A percentile compares a stretch with the other conserved stretches of the same genome.
Conservation (phyloP, 2,329 filamentous ascomycete genomes). For the Madurella mycetomatis region DNA sequence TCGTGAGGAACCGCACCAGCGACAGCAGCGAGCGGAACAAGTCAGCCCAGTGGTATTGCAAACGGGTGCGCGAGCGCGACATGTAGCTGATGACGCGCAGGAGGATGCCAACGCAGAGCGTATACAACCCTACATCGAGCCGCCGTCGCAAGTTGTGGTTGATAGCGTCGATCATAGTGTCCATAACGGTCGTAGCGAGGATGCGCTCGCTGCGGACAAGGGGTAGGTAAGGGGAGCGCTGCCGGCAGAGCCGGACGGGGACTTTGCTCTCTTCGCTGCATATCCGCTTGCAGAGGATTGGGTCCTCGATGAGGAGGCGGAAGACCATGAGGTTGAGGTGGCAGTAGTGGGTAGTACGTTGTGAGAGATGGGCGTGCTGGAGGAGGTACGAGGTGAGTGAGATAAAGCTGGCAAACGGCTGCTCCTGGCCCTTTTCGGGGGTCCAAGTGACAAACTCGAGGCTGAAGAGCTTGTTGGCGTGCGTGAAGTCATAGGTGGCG, state of each 20-base stretch:
- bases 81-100: slow-evolving; percentile 80
- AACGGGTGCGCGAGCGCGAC: slow-evolving; percentile 72
- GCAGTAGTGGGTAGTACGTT: slow-evolving; percentile 73
- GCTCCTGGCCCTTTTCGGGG: slow-evolving; percentile 61
- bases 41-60: slow-evolving; percentile 91
- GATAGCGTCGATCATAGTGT: slow-evolving; percentile 83
- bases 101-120: slow-evolving; percentile 74
- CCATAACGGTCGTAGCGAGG: slow-evolving; percentile 71
- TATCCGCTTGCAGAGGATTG: slow-evolving; percentile 73
- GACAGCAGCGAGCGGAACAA: slow-evolving; percentile 86
- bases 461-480: slow-evolving; percentile 94
- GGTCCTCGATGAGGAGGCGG: slow-evolving; percentile 82
- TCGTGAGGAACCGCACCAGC: slow-evolving; percentile 84
- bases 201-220: slow-evolving; percentile 67
- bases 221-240: slow-evolving; percentile 81
- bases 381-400: slow-evolving; percentile 90
- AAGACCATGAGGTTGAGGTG: slow-evolving; percentile 81
- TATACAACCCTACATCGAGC: slow-evolving; percentile 81
- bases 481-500: slow-evolving; percentile 85
- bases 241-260: slow-evolving; percentile 77
- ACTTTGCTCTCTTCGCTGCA: slow-evolving; percentile 74
- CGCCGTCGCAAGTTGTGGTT: slow-evolving; percentile 88
- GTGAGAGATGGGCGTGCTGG: slow-evolving; percentile 84
- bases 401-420: slow-evolving; percentile 75
- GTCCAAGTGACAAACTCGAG: slow-evolving; percentile 69